These are phyloP conservation scores for Paraconiothyrium sp. DNA, from an alignment of 2,329 filamentous ascomycete genomes.

Conservation along the genomic window DNA sequence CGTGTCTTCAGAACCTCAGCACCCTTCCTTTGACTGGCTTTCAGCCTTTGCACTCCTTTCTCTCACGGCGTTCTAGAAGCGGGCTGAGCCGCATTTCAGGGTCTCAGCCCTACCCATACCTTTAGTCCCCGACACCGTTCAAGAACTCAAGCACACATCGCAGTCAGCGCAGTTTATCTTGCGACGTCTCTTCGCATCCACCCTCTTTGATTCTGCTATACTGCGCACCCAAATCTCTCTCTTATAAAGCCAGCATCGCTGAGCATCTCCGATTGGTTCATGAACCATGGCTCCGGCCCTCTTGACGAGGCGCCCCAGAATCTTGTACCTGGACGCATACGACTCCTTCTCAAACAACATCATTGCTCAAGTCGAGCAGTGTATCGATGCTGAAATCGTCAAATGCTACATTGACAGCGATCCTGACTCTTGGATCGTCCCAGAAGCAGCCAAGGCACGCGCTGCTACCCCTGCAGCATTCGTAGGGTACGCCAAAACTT, in stretches of 20 bases:
- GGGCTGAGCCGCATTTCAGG: conserved; percentile 3
- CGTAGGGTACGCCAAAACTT: conserved; percentile 62
- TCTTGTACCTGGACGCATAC: conserved; percentile 94
- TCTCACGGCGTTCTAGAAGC: conserved; percentile 4
- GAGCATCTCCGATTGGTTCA: neutral
- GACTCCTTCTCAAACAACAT: conserved; percentile 98
- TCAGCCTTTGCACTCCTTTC: neutral
- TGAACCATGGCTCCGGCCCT: conserved; percentile 40
- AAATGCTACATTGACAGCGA: conserved; percentile 74
- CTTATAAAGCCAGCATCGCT: neutral
- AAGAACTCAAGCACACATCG: neutral
- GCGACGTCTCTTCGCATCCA: neutral
- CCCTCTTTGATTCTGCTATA: neutral
- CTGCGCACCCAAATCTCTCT: neutral
- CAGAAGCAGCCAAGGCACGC: conserved; percentile 26
- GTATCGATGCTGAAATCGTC: conserved; percentile 73
- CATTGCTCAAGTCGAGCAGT: conserved; percentile 78
- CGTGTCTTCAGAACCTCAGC: neutral
- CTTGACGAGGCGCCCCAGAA: conserved; percentile 51
- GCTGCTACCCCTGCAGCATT: conserved; percentile 44
- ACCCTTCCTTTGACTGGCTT: neutral
- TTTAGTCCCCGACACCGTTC: conserved; percentile 1
- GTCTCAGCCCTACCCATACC: conserved; percentile 14
- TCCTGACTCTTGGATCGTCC: conserved; percentile 28
- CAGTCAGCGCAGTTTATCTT: neutral